A percentile compares a stretch with the other conserved stretches of the same genome.
Conservation (phyloP, 495 filamentous ascomycete genomes). For the Penicillium egyptiacum region DNA sequence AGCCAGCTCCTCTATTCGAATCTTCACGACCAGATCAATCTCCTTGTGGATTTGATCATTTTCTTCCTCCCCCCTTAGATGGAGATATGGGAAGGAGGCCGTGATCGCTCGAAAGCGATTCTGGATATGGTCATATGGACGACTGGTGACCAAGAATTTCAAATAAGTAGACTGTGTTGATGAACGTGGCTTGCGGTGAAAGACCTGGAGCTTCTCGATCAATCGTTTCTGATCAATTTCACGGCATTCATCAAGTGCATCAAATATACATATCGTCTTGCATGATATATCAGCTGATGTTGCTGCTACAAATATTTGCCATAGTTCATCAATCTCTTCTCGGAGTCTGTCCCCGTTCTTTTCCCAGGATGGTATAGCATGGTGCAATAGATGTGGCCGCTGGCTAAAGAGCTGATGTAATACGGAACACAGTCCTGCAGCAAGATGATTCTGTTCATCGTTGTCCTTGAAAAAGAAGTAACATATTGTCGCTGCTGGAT, state of each 20-base stretch:
- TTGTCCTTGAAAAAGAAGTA: slow-evolving; percentile 21
- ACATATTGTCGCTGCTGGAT: slow-evolving; percentile 18
- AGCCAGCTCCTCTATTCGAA: slow-evolving; percentile 29
- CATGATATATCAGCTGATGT: no score
- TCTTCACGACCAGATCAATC: slow-evolving; percentile 37
- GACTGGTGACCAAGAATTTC: slow-evolving; percentile 48
- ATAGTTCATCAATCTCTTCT: slow-evolving; percentile 29
- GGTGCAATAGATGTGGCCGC: slow-evolving; percentile 16
- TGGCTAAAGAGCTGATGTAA: slow-evolving; percentile 41
- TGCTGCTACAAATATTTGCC: slow-evolving; percentile 23
- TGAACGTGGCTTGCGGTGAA: no score
- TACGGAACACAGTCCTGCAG: slow-evolving; percentile 36
- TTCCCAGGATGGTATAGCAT: slow-evolving; percentile 28
- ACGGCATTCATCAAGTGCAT: slow-evolving; percentile 47
- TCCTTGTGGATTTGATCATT: slow-evolving; percentile 37
- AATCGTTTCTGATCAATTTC: slow-evolving; percentile 20
- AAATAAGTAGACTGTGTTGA: slow-evolving; percentile 17
- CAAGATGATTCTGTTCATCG: slow-evolving; percentile 24
- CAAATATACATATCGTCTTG: slow-evolving; percentile 34
- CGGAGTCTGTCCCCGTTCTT: slow-evolving; percentile 27
- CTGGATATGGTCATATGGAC: slow-evolving; percentile 40
- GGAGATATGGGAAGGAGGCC: slow-evolving; percentile 26
- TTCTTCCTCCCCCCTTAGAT: slow-evolving; percentile 40
- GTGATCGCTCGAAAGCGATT: slow-evolving; percentile 21
- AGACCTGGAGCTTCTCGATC: slow-evolving; percentile 20